A percentile compares a stretch with the other conserved stretches of the same genome.
phyloP scores from a whole-genome alignment of 2,329 filamentous ascomycete species.

The Blastomyces emzantsi region DNA sequence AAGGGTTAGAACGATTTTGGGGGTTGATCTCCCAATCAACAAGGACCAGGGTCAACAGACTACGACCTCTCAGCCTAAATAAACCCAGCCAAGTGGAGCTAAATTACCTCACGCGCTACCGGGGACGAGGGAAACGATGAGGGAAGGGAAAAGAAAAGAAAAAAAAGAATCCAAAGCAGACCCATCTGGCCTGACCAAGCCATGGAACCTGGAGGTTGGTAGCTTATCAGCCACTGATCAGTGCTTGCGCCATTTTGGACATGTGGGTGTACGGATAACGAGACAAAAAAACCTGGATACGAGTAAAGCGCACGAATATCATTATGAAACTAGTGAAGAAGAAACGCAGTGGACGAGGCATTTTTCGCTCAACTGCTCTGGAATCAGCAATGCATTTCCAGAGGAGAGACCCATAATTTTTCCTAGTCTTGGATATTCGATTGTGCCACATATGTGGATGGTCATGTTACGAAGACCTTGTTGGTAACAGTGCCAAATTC shows the following conservation, averaged over 20 bases:
- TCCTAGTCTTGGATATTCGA: background rate
- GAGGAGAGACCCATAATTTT: no score
- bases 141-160: background rate
- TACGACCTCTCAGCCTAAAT: background rate
- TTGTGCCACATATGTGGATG: background rate
- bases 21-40: background rate
- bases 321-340: background rate
- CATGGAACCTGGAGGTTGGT: background rate
- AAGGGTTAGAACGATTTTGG: background rate
- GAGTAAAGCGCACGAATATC: background rate
- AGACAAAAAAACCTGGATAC: background rate
- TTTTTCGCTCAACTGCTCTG: no score
- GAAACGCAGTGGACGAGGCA: background rate
- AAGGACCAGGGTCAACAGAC: background rate
- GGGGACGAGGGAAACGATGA: background rate
- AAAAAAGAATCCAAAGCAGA: background rate
- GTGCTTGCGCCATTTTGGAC: background rate
- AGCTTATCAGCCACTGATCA: background rate
- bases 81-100: background rate
- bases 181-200: background rate
- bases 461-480: background rate
- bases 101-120: background rate
- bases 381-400: no score
- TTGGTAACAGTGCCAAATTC: background rate
- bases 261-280: background rate